Base-by-base conservation (phyloP, 2,329 filamentous ascomycete genomes). In the Akanthomyces lecanii region DNA sequence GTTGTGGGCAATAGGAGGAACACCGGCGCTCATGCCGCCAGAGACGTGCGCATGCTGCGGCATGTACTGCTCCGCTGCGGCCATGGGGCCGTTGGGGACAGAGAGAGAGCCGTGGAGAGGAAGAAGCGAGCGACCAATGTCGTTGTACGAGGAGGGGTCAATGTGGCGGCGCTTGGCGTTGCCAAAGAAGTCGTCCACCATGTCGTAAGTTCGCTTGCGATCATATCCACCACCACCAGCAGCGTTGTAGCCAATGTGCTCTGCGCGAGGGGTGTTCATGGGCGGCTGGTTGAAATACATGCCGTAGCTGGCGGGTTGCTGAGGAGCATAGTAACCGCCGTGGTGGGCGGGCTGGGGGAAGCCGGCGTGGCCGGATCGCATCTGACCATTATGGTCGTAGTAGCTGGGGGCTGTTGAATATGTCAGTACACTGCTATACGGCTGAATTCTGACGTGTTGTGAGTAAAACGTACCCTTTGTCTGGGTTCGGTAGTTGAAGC, bases 171-270 rank as follows among this genome's bases (percentile, higher is more conserved):
- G 91, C 82, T 97, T 98, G 69, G 92, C 88, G 73, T 91, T 92
- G 68, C 90, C 91, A 68, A 98, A 96, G 79, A 98, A 97, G 74
- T 97, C 92, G 72, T 96, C 94, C 64, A 97, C 81, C 64, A 91
- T 90, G 71, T 97, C 92, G 69, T 89, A 91, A n/a, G 87, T 86
- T 66, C 92, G 91, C 79, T 94, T 95, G 71, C 90, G 87, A 68
- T 86, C 84, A 71, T 94, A 91, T 71, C 89, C 79, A 40, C 73
- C 70, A 42, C 73, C 70, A 47, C 77, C 73, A 57, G 76, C 71
- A 59, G 77, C 73, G 64, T 86, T 82, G 71, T 89, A 88, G 66
- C 83, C 83, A 65, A 89, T 81, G 72, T 89, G 89, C 69, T 88
- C 87, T 60, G 78, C 73, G 63, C 83, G 82, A n/a, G 75, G 69